Evolutionary conservation across 306 rosid species (phyloP).

Genomic region (Trichosanthes cucumerina): DNA sequence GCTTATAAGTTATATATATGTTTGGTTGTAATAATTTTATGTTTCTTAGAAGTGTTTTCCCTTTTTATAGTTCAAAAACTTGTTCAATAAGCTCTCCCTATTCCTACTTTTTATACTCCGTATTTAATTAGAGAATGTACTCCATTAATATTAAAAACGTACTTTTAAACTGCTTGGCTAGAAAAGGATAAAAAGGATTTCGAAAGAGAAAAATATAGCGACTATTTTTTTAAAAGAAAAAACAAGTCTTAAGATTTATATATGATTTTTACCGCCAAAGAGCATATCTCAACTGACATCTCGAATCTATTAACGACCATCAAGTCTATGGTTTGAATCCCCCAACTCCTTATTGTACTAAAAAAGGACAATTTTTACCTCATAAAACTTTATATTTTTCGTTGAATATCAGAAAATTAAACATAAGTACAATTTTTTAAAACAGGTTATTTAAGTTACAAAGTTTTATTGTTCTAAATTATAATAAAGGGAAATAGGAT

Average conservation of each 20-base stretch:
- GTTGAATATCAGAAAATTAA: background rate
- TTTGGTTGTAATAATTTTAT: background rate
- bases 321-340: too few relatives aligned
- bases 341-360: too few relatives aligned
- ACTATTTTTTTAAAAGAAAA: background rate
- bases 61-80: background rate
- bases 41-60: background rate
- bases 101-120: background rate
- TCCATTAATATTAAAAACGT: background rate
- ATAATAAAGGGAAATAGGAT: too few relatives aligned
- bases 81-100: background rate
- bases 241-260: background rate
- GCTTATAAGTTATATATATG: background rate
- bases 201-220: background rate
- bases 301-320: too few relatives aligned
- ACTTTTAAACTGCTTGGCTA: background rate
- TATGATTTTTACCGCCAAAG: too few relatives aligned
- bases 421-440: too few relatives aligned
- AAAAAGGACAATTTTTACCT: background rate
- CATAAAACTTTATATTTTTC: background rate
- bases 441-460: too few relatives aligned
- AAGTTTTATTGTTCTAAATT: too few relatives aligned
- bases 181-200: background rate
- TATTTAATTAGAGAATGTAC: background rate
- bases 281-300: too few relatives aligned